phyloP scores from a whole-genome alignment of 2,329 filamentous ascomycete genomes.

The Fusarium hostae region DNA sequence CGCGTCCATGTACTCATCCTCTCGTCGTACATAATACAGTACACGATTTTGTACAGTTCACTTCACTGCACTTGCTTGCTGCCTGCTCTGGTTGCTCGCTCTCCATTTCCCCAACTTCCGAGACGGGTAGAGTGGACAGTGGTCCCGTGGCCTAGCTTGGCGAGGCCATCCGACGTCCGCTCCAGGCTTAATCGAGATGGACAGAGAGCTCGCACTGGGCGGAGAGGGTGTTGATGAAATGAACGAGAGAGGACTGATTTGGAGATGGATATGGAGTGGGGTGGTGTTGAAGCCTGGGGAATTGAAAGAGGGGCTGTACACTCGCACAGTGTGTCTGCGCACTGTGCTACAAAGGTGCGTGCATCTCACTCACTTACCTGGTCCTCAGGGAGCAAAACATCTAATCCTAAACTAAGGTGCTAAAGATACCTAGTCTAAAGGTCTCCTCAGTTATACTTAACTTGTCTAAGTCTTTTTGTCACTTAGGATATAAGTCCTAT shows the following conservation, averaged over 20 bases:
- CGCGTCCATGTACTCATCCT: constrained; percentile 35
- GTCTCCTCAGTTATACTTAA: too few species aligned
- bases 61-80: not conserved
- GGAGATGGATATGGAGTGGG: not conserved
- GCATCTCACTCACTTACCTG: not conserved
- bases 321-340: constrained; percentile 1
- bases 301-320: constrained; percentile 23
- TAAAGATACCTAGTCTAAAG: too few species aligned
- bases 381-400: too few species aligned
- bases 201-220: constrained; percentile 39
- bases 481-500: too few species aligned
- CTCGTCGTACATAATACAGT: constrained; percentile 39
- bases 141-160: constrained; percentile 30
- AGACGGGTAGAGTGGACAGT: constrained; percentile 40
- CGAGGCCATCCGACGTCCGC: constrained; percentile 27
- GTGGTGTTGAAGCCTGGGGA: constrained; percentile 21
- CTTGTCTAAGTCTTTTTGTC: too few species aligned
- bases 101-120: constrained; percentile 41
- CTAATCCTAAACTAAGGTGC: too few species aligned
- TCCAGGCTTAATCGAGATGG: constrained; percentile 37
- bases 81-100: not conserved
- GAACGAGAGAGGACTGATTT: constrained; percentile 5
- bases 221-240: constrained; percentile 35
- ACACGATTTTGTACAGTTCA: constrained; percentile 28
- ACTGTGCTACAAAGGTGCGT: not conserved